Evolutionary conservation across 2,329 filamentous ascomycete genomes (phyloP).

Genomic region (Drechslerella stenobrocha): DNA sequence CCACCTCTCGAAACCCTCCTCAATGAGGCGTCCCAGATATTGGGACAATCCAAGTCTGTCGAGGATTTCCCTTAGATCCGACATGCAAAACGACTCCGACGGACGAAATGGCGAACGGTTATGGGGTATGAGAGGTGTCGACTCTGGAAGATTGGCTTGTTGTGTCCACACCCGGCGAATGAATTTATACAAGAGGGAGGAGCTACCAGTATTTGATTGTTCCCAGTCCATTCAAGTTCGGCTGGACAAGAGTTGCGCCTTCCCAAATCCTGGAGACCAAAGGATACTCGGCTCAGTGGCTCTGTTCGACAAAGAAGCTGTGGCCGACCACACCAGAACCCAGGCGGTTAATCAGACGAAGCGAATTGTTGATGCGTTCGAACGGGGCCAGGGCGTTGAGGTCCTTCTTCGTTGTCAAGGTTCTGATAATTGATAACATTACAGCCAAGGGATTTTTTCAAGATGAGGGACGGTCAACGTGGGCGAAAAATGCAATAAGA

Average conservation of each 20-base stretch:
- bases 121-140: conserved; percentile 14
- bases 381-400: conserved; percentile 33
- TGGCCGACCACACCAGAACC: conserved; percentile 26
- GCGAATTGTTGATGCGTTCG: conserved; percentile 29
- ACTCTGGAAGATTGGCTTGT: conserved; percentile 26
- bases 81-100: conserved; percentile 59
- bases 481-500: conserved; percentile 49
- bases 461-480: conserved; percentile 43
- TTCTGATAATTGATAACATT: conserved; percentile 48
- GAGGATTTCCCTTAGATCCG: conserved; percentile 68
- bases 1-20: conserved; percentile 84
- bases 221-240: conserved; percentile 27
- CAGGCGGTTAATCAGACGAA: conserved; percentile 16
- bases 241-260: conserved; percentile 47
- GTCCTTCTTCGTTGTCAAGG: conserved; percentile 38
- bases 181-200: conserved; percentile 48
- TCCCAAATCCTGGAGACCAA: conserved; percentile 35
- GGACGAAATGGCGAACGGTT: conserved; percentile 18
- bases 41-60: conserved; percentile 76
- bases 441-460: conserved; percentile 43
- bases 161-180: conserved; percentile 29
- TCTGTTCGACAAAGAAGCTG: conserved; percentile 42
- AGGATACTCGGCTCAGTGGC: conserved; percentile 23
- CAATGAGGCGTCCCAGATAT: conserved; percentile 72
- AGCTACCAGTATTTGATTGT: conserved; percentile 45